A percentile compares a stretch with the other conserved stretches of the same genome.
Conservation (phyloP, 2,329 filamentous ascomycete genomes). For the Neocucurbitaria cava region DNA sequence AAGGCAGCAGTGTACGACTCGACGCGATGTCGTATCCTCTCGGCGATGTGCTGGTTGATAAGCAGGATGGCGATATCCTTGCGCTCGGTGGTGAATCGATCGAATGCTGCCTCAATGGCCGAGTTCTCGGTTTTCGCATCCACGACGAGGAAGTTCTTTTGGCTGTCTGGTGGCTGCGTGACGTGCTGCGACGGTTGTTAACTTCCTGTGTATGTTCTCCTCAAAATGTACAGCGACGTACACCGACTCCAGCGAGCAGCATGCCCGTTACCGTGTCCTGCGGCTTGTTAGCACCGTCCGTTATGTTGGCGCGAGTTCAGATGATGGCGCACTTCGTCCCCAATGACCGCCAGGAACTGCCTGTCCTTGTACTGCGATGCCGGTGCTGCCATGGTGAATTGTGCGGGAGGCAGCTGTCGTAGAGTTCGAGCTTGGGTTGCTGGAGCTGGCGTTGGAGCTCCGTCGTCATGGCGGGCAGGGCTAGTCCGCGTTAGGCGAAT, state of each 20-base stretch:
- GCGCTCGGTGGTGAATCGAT: conserved; percentile 83
- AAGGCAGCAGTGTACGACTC: conserved; percentile 95
- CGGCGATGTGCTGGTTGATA: conserved; percentile 98
- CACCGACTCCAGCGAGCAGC: conserved; percentile 92
- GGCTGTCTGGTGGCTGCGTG: conserved; percentile 82
- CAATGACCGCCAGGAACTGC: conserved; percentile 96
- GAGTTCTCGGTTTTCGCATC: conserved; percentile 90
- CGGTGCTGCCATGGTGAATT: conserved; percentile 63
- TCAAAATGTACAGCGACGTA: conserved; percentile 54
- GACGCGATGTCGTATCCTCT: conserved; percentile 88
- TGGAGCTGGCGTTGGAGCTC: conserved; percentile 14
- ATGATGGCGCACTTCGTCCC: conserved; percentile 75
- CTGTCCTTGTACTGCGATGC: conserved; percentile 74
- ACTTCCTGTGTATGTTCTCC: not conserved
- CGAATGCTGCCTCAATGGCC: conserved; percentile 88
- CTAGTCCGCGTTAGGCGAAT: conserved; percentile 32
- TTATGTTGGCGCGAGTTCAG: not conserved
- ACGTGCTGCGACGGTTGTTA: conserved; percentile 72
- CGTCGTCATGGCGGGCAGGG: conserved; percentile 35
- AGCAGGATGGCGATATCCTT: conserved; percentile 97
- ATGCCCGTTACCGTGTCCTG: conserved; percentile 96
- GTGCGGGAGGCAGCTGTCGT: conserved; percentile 21
- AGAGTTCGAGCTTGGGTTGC: conserved; percentile 27
- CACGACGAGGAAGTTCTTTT: conserved; percentile 98
- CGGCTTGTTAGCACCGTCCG: conserved; percentile 17